Conservation (phyloP, 192 early-diverging fungal species). For the Entophlyctis helioformis region DNA sequence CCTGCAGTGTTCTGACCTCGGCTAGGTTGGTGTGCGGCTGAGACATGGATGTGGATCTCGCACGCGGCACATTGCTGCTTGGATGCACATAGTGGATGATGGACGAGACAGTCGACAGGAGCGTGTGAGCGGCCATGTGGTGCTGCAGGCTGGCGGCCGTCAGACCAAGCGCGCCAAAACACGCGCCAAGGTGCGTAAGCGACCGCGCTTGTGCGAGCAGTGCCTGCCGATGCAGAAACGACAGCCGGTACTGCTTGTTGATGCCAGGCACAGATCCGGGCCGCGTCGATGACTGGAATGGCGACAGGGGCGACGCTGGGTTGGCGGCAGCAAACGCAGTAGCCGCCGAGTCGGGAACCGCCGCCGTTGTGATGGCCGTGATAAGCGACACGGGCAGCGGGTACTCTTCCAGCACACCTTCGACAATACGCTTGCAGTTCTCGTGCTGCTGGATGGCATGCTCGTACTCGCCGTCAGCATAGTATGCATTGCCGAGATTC, state of each 20-base stretch:
- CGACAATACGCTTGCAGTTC: conserved; percentile 28
- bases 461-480: conserved; percentile 23
- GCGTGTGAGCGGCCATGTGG: conserved; percentile 12
- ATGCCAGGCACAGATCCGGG: too few species aligned
- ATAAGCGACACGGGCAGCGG: conserved; percentile 21
- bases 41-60: conserved; percentile 11
- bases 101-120: too few species aligned
- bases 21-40: conserved; percentile 5
- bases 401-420: conserved; percentile 37
- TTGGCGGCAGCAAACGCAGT: not conserved
- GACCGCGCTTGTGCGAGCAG: conserved; percentile 34
- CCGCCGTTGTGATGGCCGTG: conserved; percentile 4
- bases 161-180: conserved; percentile 26
- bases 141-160: conserved; percentile 23
- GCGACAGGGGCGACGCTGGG: not conserved
- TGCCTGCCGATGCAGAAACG: conserved; percentile 32
- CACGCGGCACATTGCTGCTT: too few species aligned
- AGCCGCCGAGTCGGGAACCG: not conserved
- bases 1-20: conserved; percentile 14
- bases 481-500: conserved; percentile 35
- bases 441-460: conserved; percentile 32
- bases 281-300: too few species aligned
- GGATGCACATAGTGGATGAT: too few species aligned
- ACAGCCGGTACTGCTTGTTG: conserved; percentile 26
- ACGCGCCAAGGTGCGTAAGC: conserved; percentile 34